A percentile compares a stretch with the other conserved stretches of the same genome.
phyloP scores from a whole-genome alignment of 345 rosid genomes.

The Eucalyptus tenuipes region DNA sequence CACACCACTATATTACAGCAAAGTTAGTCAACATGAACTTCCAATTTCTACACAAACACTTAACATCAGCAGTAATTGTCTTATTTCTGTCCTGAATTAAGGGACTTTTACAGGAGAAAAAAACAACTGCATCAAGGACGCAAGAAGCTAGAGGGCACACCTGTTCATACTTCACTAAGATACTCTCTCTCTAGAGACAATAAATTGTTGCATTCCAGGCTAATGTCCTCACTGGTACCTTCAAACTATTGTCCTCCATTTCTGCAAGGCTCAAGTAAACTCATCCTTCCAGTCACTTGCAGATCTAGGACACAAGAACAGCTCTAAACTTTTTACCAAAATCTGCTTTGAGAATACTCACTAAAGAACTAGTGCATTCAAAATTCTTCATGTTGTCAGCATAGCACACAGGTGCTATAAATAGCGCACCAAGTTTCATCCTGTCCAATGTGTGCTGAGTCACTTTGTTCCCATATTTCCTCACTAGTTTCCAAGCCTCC shows the following conservation, averaged over 20 bases:
- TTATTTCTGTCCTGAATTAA: not conserved
- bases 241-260: too few species aligned
- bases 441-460: not conserved
- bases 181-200: not conserved
- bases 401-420: accelerated
- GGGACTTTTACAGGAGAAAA: accelerated
- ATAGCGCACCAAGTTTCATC: accelerated
- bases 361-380: not conserved
- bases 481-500: not conserved
- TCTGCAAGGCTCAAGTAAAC: not conserved
- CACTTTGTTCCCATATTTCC: not conserved
- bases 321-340: not conserved
- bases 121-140: not conserved
- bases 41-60: not conserved
- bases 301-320: not conserved
- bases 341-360: not conserved
- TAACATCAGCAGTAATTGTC: not conserved
- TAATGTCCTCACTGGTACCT: not conserved
- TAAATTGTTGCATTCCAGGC: not conserved
- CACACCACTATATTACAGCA: not conserved
- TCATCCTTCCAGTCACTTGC: not conserved
- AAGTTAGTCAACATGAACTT: not conserved
- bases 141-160: not conserved
- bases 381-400: not conserved
- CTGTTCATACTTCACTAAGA: not conserved